phyloP scores from a whole-genome alignment of 768 basidiomycete species.

The Plicaturopsis crispa region DNA sequence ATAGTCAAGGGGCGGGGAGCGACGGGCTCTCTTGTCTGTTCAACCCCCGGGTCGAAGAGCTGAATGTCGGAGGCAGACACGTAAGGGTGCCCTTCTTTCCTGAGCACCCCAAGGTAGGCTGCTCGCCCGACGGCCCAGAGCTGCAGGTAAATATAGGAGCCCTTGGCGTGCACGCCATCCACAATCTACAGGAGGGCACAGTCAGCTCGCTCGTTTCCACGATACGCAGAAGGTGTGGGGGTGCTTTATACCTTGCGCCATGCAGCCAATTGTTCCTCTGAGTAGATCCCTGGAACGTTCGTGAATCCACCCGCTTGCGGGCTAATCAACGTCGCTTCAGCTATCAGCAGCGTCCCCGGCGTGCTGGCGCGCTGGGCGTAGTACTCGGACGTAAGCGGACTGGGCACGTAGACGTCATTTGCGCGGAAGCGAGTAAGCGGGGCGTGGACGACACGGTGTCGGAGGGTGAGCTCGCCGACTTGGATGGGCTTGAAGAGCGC shows the following conservation, averaged over 20 bases:
- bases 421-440: conserved; percentile 35
- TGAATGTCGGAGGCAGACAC: conserved; percentile 9
- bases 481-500: conserved; percentile 26
- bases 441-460: conserved; percentile 36
- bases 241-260: conserved; percentile 61
- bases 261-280: conserved; percentile 42
- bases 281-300: conserved; percentile 59
- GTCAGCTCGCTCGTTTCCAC: too few species aligned
- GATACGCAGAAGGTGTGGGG: too few species aligned
- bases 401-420: conserved; percentile 19
- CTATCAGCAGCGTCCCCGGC: conserved; percentile 36
- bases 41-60: conserved; percentile 4
- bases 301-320: conserved; percentile 38
- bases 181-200: too few species aligned
- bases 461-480: conserved; percentile 22
- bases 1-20: conserved; percentile 35
- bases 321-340: conserved; percentile 43
- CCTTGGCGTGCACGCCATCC: conserved; percentile 39
- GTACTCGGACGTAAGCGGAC: conserved; percentile 24
- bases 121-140: conserved; percentile 38
- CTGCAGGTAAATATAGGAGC: conserved; percentile 35
- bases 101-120: conserved; percentile 11
- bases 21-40: too few species aligned
- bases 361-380: conserved; percentile 30
- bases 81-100: conserved; percentile 10